Base-by-base conservation (phyloP, 306 rosid species). In the Gynostemma pentaphyllum region DNA sequence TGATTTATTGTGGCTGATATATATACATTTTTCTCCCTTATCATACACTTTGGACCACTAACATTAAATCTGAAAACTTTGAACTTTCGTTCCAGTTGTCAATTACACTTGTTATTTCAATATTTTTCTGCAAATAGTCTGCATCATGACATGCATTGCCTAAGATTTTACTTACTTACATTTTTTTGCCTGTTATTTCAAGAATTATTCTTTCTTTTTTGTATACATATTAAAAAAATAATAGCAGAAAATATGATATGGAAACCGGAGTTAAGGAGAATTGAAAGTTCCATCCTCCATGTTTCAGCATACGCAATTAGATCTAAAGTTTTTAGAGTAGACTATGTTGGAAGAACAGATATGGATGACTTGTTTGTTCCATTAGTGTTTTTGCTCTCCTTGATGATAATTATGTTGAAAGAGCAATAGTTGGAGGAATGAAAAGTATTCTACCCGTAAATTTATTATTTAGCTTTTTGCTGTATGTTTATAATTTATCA, bases 1-100 rank as follows among this genome's bases (percentile, higher is more conserved):
- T 86, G 70, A 77, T 67, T 62, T 55, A 32, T 23, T 26, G 24
- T 63, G 18, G 48, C 22, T 9, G 26, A 39, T 60, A 23, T 13
- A 39, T 9, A 36, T 7, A 49, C 15, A 34, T 24, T 37, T 37
- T 16, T 1, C 47, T 59, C 23, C 49, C 14, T 52, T 40, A 7
- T 61, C 23, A 41, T 61, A 2, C 29, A 56, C 45, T 9, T 16
- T 54, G 63, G 63, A 56, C 28, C 45, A 15, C 19, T 16, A 7
- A 32, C 11, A 9, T 34, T 56, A 27, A 36, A 32, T 18, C 63
- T 24, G 22, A 41, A 37, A 41, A 23, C 14, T 46, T 61, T 15
- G 7, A 14, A 41, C 8, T 4, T 39, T 40, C 45, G 22, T 14
- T 51, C 8, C 49, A 39, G 8, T 39, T 60, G 34, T 23, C 47